Percentiles rank a stretch among this genome's conserved stretches.
Evolutionary conservation across 805 yeast species (phyloP).

Genomic region (Myxozyma mucilagina): DNA sequence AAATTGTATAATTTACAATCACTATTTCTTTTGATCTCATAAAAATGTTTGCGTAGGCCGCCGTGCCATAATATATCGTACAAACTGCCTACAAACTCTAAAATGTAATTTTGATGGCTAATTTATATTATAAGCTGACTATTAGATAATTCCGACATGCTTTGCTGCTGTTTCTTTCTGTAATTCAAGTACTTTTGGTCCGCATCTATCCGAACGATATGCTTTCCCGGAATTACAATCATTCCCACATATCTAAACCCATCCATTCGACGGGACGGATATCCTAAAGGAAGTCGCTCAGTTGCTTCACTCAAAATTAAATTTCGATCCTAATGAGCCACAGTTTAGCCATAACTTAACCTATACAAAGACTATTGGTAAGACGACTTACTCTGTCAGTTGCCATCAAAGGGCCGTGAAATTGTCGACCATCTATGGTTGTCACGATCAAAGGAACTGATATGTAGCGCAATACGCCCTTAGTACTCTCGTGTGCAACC

Average conservation of each 20-base stretch:
- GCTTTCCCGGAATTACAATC: constrained; percentile 32
- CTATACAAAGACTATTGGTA: background rate
- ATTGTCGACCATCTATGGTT: constrained; percentile 29
- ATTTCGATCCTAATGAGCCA: constrained; percentile 21
- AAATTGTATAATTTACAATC: too few species aligned
- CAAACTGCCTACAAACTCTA: too few species aligned
- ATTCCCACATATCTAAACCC: constrained; percentile 30
- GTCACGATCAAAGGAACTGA: constrained; percentile 19
- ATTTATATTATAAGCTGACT: background rate
- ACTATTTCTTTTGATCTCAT: too few species aligned
- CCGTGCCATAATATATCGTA: too few species aligned
- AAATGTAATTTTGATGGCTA: background rate
- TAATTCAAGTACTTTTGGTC: background rate
- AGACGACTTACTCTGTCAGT: constrained; percentile 29
- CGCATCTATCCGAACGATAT: constrained; percentile 26
- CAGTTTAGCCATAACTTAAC: background rate
- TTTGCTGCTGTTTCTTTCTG: background rate
- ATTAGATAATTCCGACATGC: background rate
- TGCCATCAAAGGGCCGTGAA: constrained; percentile 28
- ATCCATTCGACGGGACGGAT: constrained; percentile 9
- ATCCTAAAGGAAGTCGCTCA: constrained; percentile 22
- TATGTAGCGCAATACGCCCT: constrained; percentile 38
- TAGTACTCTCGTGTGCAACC: background rate
- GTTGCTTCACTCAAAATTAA: constrained; percentile 29
- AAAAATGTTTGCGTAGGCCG: too few species aligned